Percentiles rank a stretch among this genome's conserved stretches.
phyloP scores from a whole-genome alignment of 2,329 filamentous ascomycete species.

The Cercospora citrullina region DNA sequence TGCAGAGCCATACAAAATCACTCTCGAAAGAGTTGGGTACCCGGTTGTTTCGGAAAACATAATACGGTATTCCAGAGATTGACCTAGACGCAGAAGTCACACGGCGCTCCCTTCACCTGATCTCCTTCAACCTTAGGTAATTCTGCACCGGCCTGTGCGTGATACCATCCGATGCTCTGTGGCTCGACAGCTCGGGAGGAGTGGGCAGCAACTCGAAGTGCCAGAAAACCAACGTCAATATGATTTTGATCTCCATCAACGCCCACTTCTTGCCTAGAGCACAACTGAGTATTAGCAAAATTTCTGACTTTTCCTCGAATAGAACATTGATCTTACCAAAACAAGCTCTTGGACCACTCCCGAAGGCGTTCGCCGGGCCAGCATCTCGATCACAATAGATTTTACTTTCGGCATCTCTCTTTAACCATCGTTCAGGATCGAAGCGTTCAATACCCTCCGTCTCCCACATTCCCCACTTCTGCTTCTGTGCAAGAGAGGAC shows the following conservation, averaged over 20 bases:
- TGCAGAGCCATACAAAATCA: not conserved
- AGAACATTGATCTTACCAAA: constrained; percentile 31
- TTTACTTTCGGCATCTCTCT: not conserved
- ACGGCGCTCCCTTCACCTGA: not conserved
- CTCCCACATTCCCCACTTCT: constrained; percentile 9
- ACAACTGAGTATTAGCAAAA: constrained; percentile 15
- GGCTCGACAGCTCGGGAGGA: constrained; percentile 30
- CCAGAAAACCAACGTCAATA: constrained; percentile 12
- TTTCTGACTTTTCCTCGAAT: constrained; percentile 21
- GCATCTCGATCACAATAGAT: not conserved
- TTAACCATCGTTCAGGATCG: constrained; percentile 10
- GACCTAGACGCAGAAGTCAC: not conserved
- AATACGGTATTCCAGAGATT: not conserved
- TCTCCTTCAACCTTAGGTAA: constrained; percentile 28
- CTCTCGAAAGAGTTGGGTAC: not conserved
- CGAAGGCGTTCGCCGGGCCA: constrained; percentile 6
- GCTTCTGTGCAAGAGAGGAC: not conserved
- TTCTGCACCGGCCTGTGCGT: constrained; percentile 35
- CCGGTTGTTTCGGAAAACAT: too few relatives aligned
- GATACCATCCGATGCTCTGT: constrained; percentile 31
- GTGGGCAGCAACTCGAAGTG: constrained; percentile 34
- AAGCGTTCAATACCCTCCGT: not conserved
- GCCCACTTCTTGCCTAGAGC: constrained; percentile 14
- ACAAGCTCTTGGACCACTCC: constrained; percentile 14
- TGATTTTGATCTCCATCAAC: constrained; percentile 10